Conservation (phyloP, 2,329 filamentous ascomycete genomes). For the Tolypocladium pustulatum region DNA sequence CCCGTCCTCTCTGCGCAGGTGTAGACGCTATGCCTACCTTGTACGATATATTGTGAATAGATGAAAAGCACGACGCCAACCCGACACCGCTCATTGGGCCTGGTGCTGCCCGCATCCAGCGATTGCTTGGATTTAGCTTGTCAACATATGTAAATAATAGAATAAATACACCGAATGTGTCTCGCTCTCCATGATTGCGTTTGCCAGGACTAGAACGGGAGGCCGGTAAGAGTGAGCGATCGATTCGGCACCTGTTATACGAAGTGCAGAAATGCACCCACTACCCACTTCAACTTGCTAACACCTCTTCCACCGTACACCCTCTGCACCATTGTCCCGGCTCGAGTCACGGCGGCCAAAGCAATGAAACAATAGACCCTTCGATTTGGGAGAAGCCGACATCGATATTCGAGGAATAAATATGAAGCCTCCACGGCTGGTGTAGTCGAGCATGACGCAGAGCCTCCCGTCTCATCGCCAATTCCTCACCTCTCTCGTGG, state of each 20-base stretch:
- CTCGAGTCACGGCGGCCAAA: too few relatives aligned
- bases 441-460: not conserved
- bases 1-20: not conserved
- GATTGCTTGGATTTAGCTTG: not conserved
- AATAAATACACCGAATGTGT: not conserved
- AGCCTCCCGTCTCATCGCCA: constrained; percentile 23
- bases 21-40: not conserved
- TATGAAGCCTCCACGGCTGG: not conserved
- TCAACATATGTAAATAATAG: not conserved
- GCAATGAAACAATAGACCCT: not conserved
- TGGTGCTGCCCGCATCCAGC: not conserved
- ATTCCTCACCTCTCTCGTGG: constrained; percentile 39
- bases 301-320: not conserved
- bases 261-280: not conserved
- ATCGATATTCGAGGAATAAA: not conserved
- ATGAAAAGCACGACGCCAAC: not conserved
- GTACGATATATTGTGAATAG: not conserved
- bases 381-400: not conserved
- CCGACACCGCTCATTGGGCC: not conserved
- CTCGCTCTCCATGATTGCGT: not conserved
- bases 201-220: not conserved
- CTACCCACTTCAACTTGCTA: not conserved
- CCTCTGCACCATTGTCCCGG: not conserved
- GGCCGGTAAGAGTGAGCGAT: not conserved
- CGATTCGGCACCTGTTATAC: not conserved